phyloP scores from a whole-genome alignment of 371 early-diverging fungal genomes.

The Phascolomyces articulosus region DNA sequence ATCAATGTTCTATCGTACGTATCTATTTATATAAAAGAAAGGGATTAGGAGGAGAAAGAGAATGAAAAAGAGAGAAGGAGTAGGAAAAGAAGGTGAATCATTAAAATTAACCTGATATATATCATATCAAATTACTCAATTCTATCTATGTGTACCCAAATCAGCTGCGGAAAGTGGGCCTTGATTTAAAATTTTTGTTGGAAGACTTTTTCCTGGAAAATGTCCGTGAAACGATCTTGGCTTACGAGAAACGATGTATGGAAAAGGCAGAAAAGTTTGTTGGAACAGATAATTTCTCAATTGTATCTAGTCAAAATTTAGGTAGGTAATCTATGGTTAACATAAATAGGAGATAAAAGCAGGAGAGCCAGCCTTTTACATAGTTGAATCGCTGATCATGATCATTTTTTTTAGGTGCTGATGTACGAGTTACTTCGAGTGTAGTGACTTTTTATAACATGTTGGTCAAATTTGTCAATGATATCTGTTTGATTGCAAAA shows the following conservation, averaged over 20 bases:
- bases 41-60: neutral
- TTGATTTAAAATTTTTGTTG: conserved; percentile 86
- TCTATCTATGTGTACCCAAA: too few species aligned
- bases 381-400: neutral
- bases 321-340: conserved; percentile 27
- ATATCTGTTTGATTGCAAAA: conserved; percentile 71
- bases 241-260: conserved; percentile 56
- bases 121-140: too few species aligned
- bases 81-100: neutral
- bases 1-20: conserved; percentile 73
- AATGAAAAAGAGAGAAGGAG: neutral
- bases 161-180: conserved; percentile 71
- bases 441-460: conserved; percentile 68
- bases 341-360: conserved; percentile 2
- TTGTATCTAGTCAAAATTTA: conserved; percentile 62
- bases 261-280: conserved; percentile 63
- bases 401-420: conserved; percentile 24
- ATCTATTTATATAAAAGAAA: neutral
- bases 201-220: conserved; percentile 80
- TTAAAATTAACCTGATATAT: too few species aligned
- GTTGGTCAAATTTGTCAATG: conserved; percentile 80
- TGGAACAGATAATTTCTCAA: conserved; percentile 61
- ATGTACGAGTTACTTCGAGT: conserved; percentile 57
- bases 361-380: too few species aligned
- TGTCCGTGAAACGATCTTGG: conserved; percentile 66